Percentiles rank a stretch among this genome's conserved stretches.
Conservation (phyloP, 2,329 filamentous ascomycete species). For the Dactylonectria macrodidyma region DNA sequence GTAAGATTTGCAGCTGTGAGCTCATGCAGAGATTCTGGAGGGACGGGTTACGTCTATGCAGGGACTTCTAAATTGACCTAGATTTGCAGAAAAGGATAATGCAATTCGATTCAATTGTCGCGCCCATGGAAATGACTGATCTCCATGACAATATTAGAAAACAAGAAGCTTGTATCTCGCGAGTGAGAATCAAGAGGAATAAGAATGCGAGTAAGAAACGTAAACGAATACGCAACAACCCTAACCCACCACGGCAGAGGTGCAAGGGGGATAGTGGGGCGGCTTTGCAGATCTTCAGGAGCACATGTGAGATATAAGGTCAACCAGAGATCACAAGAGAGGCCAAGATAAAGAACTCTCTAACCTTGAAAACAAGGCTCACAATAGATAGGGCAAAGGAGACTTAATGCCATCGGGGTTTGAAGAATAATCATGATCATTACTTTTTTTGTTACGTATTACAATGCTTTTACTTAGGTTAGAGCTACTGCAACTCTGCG, state of each 20-base stretch:
- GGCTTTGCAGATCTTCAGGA: too few species aligned
- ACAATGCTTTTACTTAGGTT: conserved; percentile 30
- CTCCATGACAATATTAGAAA: neutral
- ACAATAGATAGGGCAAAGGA: too few species aligned
- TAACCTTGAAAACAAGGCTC: neutral
- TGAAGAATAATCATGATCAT: conserved; percentile 29
- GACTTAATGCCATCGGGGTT: neutral
- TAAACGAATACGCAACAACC: conserved; percentile 31
- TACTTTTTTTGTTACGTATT: conserved; percentile 39
- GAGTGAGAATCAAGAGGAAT: conserved; percentile 12
- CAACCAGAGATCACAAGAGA: neutral
- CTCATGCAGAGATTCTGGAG: neutral
- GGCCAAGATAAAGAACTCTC: too few species aligned
- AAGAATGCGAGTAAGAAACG: conserved; percentile 30
- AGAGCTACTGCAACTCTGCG: conserved; percentile 13
- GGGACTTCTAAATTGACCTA: neutral
- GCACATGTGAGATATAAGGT: too few species aligned
- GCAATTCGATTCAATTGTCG: neutral
- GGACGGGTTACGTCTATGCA: neutral
- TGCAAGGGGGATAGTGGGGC: too few species aligned
- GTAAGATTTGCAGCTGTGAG: neutral
- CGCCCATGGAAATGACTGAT: neutral
- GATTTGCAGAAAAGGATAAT: neutral
- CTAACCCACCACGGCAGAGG: conserved; percentile 11
- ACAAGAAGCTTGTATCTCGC: neutral